Conservation (phyloP, 2,329 filamentous ascomycete species). For the Nannizzia gypsea region DNA sequence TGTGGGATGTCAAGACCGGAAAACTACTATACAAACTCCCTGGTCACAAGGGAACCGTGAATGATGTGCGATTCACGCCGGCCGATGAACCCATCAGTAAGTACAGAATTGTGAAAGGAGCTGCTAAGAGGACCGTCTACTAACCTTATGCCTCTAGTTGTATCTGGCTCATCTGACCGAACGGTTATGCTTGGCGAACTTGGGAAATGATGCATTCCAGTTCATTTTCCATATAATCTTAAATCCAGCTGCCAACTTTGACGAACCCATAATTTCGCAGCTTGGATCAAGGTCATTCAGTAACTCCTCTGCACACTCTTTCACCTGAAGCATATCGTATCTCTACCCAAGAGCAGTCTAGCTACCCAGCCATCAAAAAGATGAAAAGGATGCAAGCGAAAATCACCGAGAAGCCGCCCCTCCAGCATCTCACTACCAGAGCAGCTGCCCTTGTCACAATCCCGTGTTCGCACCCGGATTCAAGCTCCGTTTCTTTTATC, state of each 20-base stretch:
- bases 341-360: too few relatives aligned
- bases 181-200: conserved; percentile 75
- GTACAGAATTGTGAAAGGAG: conserved; percentile 31
- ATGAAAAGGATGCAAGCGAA: too few relatives aligned
- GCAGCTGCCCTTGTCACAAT: neutral
- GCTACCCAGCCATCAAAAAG: too few relatives aligned
- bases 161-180: conserved; percentile 82
- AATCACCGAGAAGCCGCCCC: too few relatives aligned
- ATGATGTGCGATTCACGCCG: conserved; percentile 84
- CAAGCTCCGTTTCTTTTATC: neutral
- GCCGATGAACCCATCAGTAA: conserved; percentile 75
- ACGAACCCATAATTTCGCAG: neutral
- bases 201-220: conserved; percentile 42
- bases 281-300: neutral
- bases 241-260: neutral
- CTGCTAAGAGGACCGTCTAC: neutral
- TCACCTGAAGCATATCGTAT: too few relatives aligned
- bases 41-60: conserved; percentile 88
- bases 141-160: conserved; percentile 43
- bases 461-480: too few relatives aligned
- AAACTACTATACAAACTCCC: conserved; percentile 91
- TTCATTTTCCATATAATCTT: neutral
- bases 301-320: neutral
- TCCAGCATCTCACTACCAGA: too few relatives aligned
- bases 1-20: conserved; percentile 81